Evolutionary conservation across 306 rosid genomes (phyloP), one percentile per base, ranked within the genome.

Genomic region (Adenanthera pavonina): DNA sequence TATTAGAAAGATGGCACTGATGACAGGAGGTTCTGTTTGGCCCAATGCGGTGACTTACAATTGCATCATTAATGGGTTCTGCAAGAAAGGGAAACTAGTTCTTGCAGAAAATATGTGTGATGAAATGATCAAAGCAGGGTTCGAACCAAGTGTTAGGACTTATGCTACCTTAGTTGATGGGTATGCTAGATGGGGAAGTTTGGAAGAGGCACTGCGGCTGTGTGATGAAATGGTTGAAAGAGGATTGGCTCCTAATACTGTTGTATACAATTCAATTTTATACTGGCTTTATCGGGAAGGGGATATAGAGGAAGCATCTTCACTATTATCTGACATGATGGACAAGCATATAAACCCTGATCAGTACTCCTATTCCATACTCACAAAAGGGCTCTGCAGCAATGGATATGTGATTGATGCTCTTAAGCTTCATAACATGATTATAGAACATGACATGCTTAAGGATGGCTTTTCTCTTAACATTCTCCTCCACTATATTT

Each of bases 151-250:
- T 57, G 81, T 80, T 79, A 84, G 86, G 74, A 86, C 91, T 9
- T 90, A 86, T 78, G 90, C 88, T 41, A 88, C 87, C 77, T 53
- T 90, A 80, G 77, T 88, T 20, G 90, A 90, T 73, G 94, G 88
- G 35, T 83, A 86, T 74, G 89, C 89, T 6, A 86, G 81, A 77
- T 77, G 78, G 69, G 89, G 90, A 81, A 83, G 80, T 72, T 83
- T 90, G 88, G 94, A 88, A 81, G 88, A 81, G 69, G 89, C 89
- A 49, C 70, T 90, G 72, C 56, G 41, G 74, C 66, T 90, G 53
- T 90, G 89, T 79, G 86, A 85, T 76, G 89, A 82, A 83, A 88
- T 90, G 90, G 85, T 85, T 51, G 84, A 83, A 76, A 81, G 86
- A 78, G 92, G 92, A 52, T 34, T 90, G 82, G 74, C 69, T 64